These are phyloP conservation scores for Fusarium sp. DNA, from an alignment of 2,329 filamentous ascomycete species.

Conservation along the genomic window DNA sequence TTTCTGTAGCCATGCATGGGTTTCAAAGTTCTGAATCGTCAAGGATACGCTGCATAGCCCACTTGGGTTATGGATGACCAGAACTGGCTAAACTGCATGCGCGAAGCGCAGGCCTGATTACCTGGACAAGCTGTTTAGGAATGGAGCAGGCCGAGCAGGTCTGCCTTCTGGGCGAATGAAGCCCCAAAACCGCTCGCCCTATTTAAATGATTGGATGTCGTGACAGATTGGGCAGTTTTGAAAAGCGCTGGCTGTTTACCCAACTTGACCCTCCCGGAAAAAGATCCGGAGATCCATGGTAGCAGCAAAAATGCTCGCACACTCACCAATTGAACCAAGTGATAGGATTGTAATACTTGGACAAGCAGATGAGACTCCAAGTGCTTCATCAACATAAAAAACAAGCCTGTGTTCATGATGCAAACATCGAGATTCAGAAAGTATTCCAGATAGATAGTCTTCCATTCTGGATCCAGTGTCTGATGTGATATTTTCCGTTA, in stretches of 20 bases:
- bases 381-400: background rate
- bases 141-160: slow-evolving; percentile 29
- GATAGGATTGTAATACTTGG: background rate
- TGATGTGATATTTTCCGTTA: slow-evolving; percentile 24
- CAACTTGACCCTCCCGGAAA: slow-evolving; percentile 39
- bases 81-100: slow-evolving; percentile 35
- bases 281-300: slow-evolving; percentile 31
- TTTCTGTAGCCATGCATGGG: slow-evolving; percentile 27
- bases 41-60: slow-evolving; percentile 21
- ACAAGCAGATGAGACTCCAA: background rate
- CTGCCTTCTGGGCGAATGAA: slow-evolving; percentile 29
- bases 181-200: slow-evolving; percentile 33
- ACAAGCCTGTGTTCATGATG: background rate
- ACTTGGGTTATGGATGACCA: slow-evolving; percentile 29
- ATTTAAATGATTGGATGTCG: slow-evolving; percentile 39
- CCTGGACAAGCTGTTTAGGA: slow-evolving; percentile 32
- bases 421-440: background rate
- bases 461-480: background rate
- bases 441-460: background rate
- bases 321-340: background rate
- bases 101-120: slow-evolving; percentile 25
- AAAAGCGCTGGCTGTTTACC: slow-evolving; percentile 38
- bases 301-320: slow-evolving; percentile 22
- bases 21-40: slow-evolving; percentile 34
- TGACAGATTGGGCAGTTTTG: slow-evolving; percentile 38